Evolutionary conservation across 768 basidiomycete species (phyloP), one percentile per base, ranked within the genome.

Genomic region (Boletus rubroflammeus): DNA sequence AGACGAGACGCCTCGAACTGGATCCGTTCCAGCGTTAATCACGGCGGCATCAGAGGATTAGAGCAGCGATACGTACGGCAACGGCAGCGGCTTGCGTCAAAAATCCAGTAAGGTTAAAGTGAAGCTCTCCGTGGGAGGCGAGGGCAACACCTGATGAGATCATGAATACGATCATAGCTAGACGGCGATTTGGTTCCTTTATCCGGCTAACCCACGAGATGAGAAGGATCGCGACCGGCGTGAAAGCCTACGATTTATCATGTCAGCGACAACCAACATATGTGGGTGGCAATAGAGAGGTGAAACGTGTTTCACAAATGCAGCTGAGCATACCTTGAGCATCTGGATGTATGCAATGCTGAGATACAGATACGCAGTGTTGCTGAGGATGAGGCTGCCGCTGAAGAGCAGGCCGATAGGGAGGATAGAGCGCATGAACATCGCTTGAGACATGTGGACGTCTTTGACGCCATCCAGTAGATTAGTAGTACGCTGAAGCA

Each of bases 261-360:
- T 40, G 44, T 55, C 34, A 60, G 55, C 14, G 15, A 35, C 9
- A 14, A 9, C 3, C 13, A 31, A 47, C 13, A 39, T 31, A 51
- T n/a, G 41, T 19, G 25, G 38, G 39, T 10, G 51, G 50, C 38
- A 15, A 47, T 54, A 32, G 28, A 49, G 5, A 9, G 5, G 44
- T n/a, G n/a, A 14, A 34, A 40, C 10, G 17, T 28, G 44, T 41
- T 34, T 36, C 19, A 19, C 26, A 17, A 15, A 23, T 32, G 35
- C 45, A 53, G 48, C 14, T 26, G 11, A 4, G 61, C 76, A 32
- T 36, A 86, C 88, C 82, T 93, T 93, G 69, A 95, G 84, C 92
- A 98, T 93, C 72, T 98, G 96, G 62, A 98, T 98, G 73, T 96
- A 98, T 0, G 91, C 84, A 11, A 96, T 92, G 60, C 85, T 88